phyloP scores from a whole-genome alignment of 345 rosid genomes.

The Hypericum androsaemum region DNA sequence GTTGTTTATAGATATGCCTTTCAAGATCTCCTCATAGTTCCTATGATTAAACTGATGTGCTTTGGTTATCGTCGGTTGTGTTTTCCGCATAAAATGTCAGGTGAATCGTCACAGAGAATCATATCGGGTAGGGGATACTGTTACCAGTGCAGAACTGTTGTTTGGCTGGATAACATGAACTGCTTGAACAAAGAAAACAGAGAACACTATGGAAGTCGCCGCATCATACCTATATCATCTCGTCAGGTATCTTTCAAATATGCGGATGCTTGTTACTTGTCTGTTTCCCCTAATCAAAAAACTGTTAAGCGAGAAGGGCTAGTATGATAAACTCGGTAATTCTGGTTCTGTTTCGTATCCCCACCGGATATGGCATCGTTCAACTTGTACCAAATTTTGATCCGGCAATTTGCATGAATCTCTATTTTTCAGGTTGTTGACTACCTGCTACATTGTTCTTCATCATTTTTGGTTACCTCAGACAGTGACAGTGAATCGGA shows the following conservation, averaged over 20 bases:
- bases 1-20: too few relatives aligned
- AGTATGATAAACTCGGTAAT: too few relatives aligned
- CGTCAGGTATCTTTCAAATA: constrained; percentile 28
- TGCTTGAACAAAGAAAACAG: constrained; percentile 24
- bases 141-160: constrained; percentile 34
- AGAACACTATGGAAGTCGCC: constrained; percentile 8
- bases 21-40: too few relatives aligned
- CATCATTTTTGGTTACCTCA: constrained; percentile 22
- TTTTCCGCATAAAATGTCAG: constrained; percentile 5
- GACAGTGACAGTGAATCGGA: constrained; percentile 52
- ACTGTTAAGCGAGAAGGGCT: too few relatives aligned
- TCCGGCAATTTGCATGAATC: too few relatives aligned
- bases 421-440: constrained; percentile 34
- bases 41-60: too few relatives aligned
- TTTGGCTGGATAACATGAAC: constrained; percentile 43
- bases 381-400: neutral
- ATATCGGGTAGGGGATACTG: constrained; percentile 56
- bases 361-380: too few relatives aligned
- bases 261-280: neutral
- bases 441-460: constrained; percentile 29
- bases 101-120: constrained; percentile 29
- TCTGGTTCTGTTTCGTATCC: too few relatives aligned
- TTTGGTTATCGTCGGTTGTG: too few relatives aligned
- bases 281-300: neutral
- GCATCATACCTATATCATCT: constrained; percentile 29